phyloP scores from a whole-genome alignment of 768 basidiomycete species.

The Phylloporus rhodoxanthus region DNA sequence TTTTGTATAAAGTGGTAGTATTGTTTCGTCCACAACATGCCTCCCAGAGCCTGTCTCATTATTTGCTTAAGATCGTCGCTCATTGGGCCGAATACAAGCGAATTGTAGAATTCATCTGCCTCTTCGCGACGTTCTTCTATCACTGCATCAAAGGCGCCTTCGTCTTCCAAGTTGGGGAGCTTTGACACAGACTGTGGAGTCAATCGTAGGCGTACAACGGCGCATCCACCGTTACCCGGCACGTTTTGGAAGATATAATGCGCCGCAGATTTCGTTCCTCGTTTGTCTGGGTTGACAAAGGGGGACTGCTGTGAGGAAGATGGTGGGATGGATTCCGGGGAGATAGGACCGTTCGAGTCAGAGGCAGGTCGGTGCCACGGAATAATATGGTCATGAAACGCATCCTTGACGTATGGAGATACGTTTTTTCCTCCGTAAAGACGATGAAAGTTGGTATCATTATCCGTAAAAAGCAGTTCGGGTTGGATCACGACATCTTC shows the following conservation, averaged over 20 bases:
- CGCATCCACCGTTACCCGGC: constrained; percentile 88
- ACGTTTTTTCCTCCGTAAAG: constrained; percentile 86
- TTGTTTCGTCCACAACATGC: constrained; percentile 99
- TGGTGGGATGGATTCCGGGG: neutral
- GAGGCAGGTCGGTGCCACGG: constrained; percentile 65
- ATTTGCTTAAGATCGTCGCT: constrained; percentile 92
- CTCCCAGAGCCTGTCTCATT: constrained; percentile 91
- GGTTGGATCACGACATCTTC: constrained; percentile 63
- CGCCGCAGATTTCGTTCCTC: constrained; percentile 88
- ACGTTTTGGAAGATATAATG: constrained; percentile 87
- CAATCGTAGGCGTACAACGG: constrained; percentile 89
- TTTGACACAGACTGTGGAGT: constrained; percentile 71
- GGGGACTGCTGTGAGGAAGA: neutral
- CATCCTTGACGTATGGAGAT: constrained; percentile 86
- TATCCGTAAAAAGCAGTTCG: constrained; percentile 90
- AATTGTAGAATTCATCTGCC: constrained; percentile 92
- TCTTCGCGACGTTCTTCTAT: constrained; percentile 89
- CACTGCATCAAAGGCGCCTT: constrained; percentile 79
- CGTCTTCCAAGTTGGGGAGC: constrained; percentile 80
- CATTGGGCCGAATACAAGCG: constrained; percentile 75
- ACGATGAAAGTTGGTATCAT: constrained; percentile 91
- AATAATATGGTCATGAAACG: constrained; percentile 97
- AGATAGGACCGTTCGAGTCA: constrained; percentile 27
- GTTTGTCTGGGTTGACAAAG: constrained; percentile 82
- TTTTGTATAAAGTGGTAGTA: constrained; percentile 94